Conservation (phyloP, 73 alveolate species). For the Tetrahymena thermophila region DNA sequence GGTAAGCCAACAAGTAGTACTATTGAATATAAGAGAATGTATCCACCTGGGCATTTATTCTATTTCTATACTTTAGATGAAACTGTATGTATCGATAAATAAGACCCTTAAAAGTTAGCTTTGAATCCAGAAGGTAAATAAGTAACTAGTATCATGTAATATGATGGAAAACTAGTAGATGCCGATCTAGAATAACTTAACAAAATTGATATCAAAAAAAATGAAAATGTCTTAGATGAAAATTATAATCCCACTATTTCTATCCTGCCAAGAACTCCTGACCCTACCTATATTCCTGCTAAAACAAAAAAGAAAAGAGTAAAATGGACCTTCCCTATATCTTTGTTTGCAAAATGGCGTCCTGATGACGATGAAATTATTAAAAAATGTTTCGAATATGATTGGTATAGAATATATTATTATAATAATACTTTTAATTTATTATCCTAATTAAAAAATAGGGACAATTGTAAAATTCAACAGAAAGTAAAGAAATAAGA, state of each 20-base stretch:
- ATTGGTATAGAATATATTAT: constrained; percentile 6
- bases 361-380: constrained; percentile 18
- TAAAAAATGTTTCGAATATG: constrained; percentile 29
- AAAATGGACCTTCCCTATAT: constrained; percentile 37
- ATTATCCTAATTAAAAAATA: not conserved
- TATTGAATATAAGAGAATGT: constrained; percentile 17
- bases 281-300: constrained; percentile 33
- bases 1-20: constrained; percentile 16
- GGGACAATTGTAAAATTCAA: constrained; percentile 7
- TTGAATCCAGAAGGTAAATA: constrained; percentile 5
- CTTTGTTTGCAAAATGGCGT: constrained; percentile 31
- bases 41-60: constrained; percentile 19
- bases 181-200: constrained; percentile 19
- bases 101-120: constrained; percentile 3
- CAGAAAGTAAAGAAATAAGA: constrained; percentile 29
- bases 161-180: constrained; percentile 6
- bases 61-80: constrained; percentile 24
- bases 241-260: constrained; percentile 23
- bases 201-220: not conserved
- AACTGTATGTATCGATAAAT: not conserved
- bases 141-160: not conserved
- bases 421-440: not conserved
- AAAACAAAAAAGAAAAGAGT: constrained; percentile 13
- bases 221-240: constrained; percentile 4
- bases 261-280: constrained; percentile 15